Evolutionary conservation across 139 green algal genomes (phyloP), one percentile per base, ranked within the genome.

Genomic region (Chlorella sp.): DNA sequence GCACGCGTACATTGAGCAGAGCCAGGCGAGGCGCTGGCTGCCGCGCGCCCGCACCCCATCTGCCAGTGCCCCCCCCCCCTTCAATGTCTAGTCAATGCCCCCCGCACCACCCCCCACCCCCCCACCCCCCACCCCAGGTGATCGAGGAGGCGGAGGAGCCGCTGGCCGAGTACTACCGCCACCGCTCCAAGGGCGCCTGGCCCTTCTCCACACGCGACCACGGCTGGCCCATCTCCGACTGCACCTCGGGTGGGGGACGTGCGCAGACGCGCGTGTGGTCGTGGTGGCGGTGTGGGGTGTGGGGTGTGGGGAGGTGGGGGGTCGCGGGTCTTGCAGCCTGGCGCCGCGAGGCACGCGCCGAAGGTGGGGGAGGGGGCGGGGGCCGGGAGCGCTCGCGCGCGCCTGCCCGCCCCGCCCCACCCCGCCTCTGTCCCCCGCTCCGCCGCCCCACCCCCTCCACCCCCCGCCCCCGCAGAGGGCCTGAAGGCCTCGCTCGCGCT

Each of bases 191-290:
- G 80, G 96, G 96, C 48, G 96, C 96, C 0, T 99, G 96, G 96
- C 96, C 96, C 25, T 99, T 99, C 86, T 93, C 81, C 58, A 97
- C 85, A 0, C 71, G 90, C 0, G 96, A 99, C 78, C 96, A 99
- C 85, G 96, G 96, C 73, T 99, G 96, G 96, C 96, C 96, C 60
- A 99, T 99, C 84, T 89, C 83, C 17, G 96, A 99, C 84, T 99
- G 96, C 88, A 91, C 86, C 36, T 87, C 84, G 0, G 95, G n/a
- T n/a, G n/a, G n/a, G n/a, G n/a, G n/a, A n/a, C n/a, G n/a, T n/a
- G n/a, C n/a, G n/a, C n/a, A n/a, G n/a, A n/a, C n/a, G n/a, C n/a
- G n/a, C n/a, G n/a, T n/a, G n/a, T n/a, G n/a, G n/a, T n/a, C n/a
- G n/a, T n/a, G n/a, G n/a, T n/a, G n/a, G n/a, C n/a, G n/a, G n/a